phyloP scores from a whole-genome alignment of 768 basidiomycete species.

The Russula virescens region DNA sequence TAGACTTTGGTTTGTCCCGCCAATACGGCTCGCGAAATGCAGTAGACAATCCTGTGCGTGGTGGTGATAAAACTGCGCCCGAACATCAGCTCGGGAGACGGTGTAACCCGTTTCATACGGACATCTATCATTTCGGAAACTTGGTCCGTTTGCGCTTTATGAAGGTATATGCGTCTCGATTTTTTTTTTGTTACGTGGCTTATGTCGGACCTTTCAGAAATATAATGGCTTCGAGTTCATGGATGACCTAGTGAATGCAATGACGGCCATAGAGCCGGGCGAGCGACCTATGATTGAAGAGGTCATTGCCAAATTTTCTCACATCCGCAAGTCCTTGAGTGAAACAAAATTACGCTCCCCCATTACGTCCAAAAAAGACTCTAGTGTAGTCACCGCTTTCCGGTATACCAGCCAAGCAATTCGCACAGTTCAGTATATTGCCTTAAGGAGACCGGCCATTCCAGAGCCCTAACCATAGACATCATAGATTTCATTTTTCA shows the following conservation, averaged over 20 bases:
- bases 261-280: background rate
- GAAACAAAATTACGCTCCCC: background rate
- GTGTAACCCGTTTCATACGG: constrained; percentile 29
- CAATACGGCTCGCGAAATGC: constrained; percentile 27
- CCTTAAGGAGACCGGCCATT: background rate
- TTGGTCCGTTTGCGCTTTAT: constrained; percentile 30
- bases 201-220: constrained; percentile 17
- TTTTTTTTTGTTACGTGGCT: background rate
- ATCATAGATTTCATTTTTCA: background rate
- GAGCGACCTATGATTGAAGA: background rate
- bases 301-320: background rate
- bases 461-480: background rate
- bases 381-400: background rate
- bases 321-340: background rate
- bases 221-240: constrained; percentile 27
- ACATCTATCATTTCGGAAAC: background rate
- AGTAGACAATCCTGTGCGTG: constrained; percentile 12
- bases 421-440: background rate
- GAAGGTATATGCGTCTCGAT: constrained; percentile 18
- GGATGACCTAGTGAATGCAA: constrained; percentile 22
- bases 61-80: constrained; percentile 35
- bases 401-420: background rate
- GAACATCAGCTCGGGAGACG: constrained; percentile 26
- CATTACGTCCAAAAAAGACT: background rate
- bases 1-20: constrained; percentile 8